Evolutionary conservation across 2,329 filamentous ascomycete species (phyloP), one percentile per base, ranked within the genome.

Genomic region (Diaporthe capsici): DNA sequence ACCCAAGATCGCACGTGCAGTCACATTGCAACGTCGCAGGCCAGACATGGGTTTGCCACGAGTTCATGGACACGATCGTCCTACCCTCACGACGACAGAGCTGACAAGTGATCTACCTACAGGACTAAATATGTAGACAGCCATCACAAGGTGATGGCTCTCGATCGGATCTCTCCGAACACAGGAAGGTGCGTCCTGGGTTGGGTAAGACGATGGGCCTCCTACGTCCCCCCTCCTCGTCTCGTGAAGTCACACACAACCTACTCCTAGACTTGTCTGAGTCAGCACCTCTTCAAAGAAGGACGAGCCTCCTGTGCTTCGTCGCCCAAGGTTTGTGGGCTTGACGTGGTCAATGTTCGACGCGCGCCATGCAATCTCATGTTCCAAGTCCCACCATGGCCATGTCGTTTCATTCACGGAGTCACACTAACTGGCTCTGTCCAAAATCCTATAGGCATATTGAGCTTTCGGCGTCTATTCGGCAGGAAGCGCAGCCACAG

Each of bases 81-180:
- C 28, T 61, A 42, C 55, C 44, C 44, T 53, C 10, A 34, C 9
- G 37, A 15, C 20, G 15, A 28, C 15, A 60, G n/a, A 20, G 13
- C 58, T 39, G 37, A 13, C 42, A 9, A n/a, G 6, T 37, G 31
- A n/a, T 53, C 47, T 53, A n/a, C 13, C n/a, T 34, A 42, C 4
- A 12, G 37, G 17, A n/a, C 15, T 57, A 71, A 28, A 31, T 63
- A 44, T 44, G 4, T 28, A 10, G 37, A n/a, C 53, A 58, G 37
- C 53, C 37, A 71, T n/a, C 8, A n/a, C 15, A 22, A 15, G 39
- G 28, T 60, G 42, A 39, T 72, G 55, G 25, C 55, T 20, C 34
- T 60, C 42, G 70, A 34, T 72, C 70, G 70, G 70, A 49, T 72
- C 55, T 61, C 31, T 17, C 70, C 55, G 70, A 51, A 34, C 42